phyloP scores from a whole-genome alignment of 495 filamentous ascomycete genomes.

The Platismatia glauca region DNA sequence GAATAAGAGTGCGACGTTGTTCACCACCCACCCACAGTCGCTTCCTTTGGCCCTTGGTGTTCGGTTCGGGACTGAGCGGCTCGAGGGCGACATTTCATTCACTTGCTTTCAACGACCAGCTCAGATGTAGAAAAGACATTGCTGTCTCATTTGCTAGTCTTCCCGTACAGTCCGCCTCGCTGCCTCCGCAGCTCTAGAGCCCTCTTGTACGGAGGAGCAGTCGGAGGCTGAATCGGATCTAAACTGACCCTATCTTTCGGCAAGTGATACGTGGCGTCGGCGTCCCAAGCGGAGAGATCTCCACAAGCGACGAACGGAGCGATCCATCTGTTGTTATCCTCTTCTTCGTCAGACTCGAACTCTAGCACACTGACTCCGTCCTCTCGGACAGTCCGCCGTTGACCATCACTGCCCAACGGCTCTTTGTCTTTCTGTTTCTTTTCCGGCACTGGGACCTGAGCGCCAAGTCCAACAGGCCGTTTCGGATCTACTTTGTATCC shows the following conservation, averaged over 20 bases:
- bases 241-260: slow-evolving; percentile 69
- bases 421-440: neutral
- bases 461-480: slow-evolving; percentile 13
- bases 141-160: slow-evolving; percentile 49
- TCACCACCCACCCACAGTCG: neutral
- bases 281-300: slow-evolving; percentile 87
- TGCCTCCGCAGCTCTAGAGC: slow-evolving; percentile 77
- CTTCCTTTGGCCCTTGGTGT: neutral
- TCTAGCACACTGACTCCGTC: slow-evolving; percentile 58
- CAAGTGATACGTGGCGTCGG: slow-evolving; percentile 84
- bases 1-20: neutral
- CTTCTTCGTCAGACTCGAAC: slow-evolving; percentile 43
- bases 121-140: too few relatives aligned
- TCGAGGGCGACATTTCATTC: neutral
- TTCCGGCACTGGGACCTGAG: slow-evolving; percentile 4
- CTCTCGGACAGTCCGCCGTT: slow-evolving; percentile 28
- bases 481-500: slow-evolving; percentile 25
- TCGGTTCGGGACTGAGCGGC: neutral
- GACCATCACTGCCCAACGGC: slow-evolving; percentile 1
- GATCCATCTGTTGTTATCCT: slow-evolving; percentile 59
- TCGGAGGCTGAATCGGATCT: slow-evolving; percentile 92
- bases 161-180: slow-evolving; percentile 72
- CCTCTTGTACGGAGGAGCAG: slow-evolving; percentile 85
- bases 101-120: neutral
- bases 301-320: slow-evolving; percentile 93